A percentile compares a stretch with the other conserved stretches of the same genome.
These are phyloP conservation scores for Lecanicillium sp. DNA, from an alignment of 2,329 filamentous ascomycete species.

Conservation along the genomic window DNA sequence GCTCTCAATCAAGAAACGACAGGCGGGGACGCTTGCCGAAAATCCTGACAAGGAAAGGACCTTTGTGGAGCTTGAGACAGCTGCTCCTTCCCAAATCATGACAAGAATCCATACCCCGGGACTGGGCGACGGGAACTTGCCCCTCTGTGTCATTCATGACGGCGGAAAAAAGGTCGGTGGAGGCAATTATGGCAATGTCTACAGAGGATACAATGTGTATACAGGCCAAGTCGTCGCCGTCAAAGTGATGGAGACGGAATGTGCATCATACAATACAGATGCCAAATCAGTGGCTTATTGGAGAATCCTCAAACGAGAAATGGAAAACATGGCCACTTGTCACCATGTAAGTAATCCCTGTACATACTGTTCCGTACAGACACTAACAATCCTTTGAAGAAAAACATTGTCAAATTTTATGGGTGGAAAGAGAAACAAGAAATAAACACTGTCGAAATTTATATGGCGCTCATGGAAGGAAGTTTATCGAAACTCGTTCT, in stretches of 20 bases:
- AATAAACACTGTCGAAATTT: slow-evolving; percentile 7
- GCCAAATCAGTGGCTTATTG: too few species aligned
- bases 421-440: slow-evolving; percentile 1
- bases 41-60: too few species aligned
- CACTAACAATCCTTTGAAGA: not conserved
- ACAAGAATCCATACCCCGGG: too few species aligned
- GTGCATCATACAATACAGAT: not conserved
- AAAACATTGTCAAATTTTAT: slow-evolving; percentile 7
- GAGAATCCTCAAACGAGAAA: too few species aligned
- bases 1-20: too few species aligned
- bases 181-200: not conserved
- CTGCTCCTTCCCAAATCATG: too few species aligned
- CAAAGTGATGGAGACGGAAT: not conserved
- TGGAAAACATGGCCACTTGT: not conserved
- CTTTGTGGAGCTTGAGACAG: too few species aligned
- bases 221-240: slow-evolving; percentile 1
- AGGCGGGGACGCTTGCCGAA: too few species aligned
- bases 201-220: not conserved
- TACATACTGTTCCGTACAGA: too few species aligned
- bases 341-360: slow-evolving; percentile 1
- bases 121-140: too few species aligned
- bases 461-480: slow-evolving; percentile 12
- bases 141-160: too few species aligned
- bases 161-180: not conserved
- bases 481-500: slow-evolving; percentile 1